phyloP scores from a whole-genome alignment of 495 filamentous ascomycete genomes.

The Penicillium arizonense region DNA sequence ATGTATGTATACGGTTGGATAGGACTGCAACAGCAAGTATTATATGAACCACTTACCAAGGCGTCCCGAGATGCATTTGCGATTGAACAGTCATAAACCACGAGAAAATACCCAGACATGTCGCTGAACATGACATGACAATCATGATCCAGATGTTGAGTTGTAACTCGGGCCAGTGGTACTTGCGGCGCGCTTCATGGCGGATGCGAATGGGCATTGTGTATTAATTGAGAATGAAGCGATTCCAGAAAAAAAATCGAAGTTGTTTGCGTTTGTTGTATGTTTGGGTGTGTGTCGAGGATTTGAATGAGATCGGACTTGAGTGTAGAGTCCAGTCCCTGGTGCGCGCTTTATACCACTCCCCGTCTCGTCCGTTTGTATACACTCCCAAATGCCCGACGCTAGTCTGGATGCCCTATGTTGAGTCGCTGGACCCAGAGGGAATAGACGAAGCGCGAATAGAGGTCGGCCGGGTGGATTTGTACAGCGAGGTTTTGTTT shows the following conservation, averaged over 20 bases:
- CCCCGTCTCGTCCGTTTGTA: neutral
- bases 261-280: neutral
- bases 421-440: constrained; percentile 1
- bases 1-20: neutral
- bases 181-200: constrained; percentile 54
- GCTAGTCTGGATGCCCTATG: neutral
- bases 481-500: constrained; percentile 1
- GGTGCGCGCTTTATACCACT: constrained; percentile 1
- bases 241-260: neutral
- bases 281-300: neutral
- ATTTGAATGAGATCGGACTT: neutral
- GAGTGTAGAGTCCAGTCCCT: neutral
- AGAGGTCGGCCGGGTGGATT: neutral
- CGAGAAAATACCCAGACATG: constrained; percentile 82
- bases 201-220: constrained; percentile 25
- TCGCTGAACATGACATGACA: constrained; percentile 74
- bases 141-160: constrained; percentile 91
- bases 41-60: constrained; percentile 63
- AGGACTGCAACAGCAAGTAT: neutral
- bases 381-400: neutral
- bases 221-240: neutral
- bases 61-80: constrained; percentile 64
- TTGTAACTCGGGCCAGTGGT: constrained; percentile 92
- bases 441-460: neutral
- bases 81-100: constrained; percentile 81